phyloP scores from a whole-genome alignment of 129 eudicot species.

The Lonicera japonica region DNA sequence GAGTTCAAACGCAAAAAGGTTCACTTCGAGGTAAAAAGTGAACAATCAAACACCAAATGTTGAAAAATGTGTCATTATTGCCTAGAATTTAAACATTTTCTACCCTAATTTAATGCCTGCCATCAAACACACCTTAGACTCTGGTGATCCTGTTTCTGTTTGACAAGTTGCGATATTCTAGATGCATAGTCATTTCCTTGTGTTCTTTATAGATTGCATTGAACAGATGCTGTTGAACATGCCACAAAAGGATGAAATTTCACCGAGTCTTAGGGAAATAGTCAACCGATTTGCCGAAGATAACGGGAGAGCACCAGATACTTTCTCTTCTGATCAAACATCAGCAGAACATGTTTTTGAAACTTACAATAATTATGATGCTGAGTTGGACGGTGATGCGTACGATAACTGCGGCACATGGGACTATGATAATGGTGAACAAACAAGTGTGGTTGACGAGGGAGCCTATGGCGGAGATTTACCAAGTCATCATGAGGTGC shows the following conservation, averaged over 20 bases:
- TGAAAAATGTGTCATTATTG: too few relatives aligned
- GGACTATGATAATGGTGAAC: slow-evolving; percentile 46
- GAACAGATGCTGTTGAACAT: slow-evolving; percentile 61
- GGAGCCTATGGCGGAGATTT: slow-evolving; percentile 42
- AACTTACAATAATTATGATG: slow-evolving; percentile 22
- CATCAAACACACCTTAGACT: too few relatives aligned
- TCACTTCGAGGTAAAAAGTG: too few relatives aligned
- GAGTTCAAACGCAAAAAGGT: too few relatives aligned
- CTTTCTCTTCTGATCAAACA: slow-evolving; percentile 31
- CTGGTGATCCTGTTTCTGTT: background rate
- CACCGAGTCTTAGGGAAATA: slow-evolving; percentile 70
- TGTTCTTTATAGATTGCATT: slow-evolving; percentile 40
- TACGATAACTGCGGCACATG: slow-evolving; percentile 44
- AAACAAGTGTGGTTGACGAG: slow-evolving; percentile 35
- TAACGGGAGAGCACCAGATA: slow-evolving; percentile 38
- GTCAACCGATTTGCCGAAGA: slow-evolving; percentile 51
- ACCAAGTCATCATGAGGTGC: slow-evolving; percentile 50
- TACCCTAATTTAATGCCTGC: too few relatives aligned
- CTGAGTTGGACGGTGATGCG: slow-evolving; percentile 36
- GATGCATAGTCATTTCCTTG: slow-evolving; percentile 1
- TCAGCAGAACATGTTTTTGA: slow-evolving; percentile 31
- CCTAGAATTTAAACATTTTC: too few relatives aligned
- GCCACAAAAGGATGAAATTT: slow-evolving; percentile 46
- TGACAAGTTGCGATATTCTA: background rate
- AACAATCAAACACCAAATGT: too few relatives aligned